Conservation (phyloP, 805 yeast species). For the Kodamaea kakaduensis region DNA sequence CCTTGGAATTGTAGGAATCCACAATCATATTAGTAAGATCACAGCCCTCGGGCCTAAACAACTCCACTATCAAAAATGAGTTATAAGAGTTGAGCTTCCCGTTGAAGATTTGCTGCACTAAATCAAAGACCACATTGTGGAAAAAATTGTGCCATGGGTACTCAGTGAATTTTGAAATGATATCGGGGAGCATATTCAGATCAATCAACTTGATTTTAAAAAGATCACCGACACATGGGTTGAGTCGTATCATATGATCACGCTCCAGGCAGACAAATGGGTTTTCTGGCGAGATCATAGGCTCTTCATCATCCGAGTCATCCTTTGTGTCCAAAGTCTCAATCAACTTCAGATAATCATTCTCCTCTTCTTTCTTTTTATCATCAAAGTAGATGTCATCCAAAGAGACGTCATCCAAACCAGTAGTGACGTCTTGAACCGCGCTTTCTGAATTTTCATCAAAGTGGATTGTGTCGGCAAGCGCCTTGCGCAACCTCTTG, state of each 20-base stretch:
- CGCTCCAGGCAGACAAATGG: slow-evolving; percentile 40
- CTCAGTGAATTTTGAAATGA: slow-evolving; percentile 70
- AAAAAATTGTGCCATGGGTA: slow-evolving; percentile 97
- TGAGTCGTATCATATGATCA: slow-evolving; percentile 34
- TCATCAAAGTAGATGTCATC: slow-evolving; percentile 31
- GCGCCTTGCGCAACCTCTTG: slow-evolving; percentile 34
- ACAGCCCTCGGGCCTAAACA: slow-evolving; percentile 34
- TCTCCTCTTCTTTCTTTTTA: slow-evolving; percentile 17
- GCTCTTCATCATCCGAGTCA: slow-evolving; percentile 44
- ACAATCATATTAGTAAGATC: slow-evolving; percentile 33
- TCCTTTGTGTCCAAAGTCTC: slow-evolving; percentile 28
- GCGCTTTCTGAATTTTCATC: slow-evolving; percentile 9
- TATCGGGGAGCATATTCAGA: slow-evolving; percentile 59
- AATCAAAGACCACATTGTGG: slow-evolving; percentile 95
- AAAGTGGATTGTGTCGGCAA: slow-evolving; percentile 13
- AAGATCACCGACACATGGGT: slow-evolving; percentile 81
- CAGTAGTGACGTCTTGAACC: slow-evolving; percentile 31
- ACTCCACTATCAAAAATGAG: slow-evolving; percentile 41
- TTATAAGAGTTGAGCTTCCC: slow-evolving; percentile 89
- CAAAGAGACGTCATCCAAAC: slow-evolving; percentile 34
- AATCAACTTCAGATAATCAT: slow-evolving; percentile 15
- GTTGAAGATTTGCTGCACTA: slow-evolving; percentile 89
- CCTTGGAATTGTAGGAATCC: slow-evolving; percentile 39
- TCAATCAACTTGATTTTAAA: slow-evolving; percentile 81
- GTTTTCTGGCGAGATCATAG: slow-evolving; percentile 38